A percentile compares a stretch with the other conserved stretches of the same genome.
These are phyloP conservation scores for Setomelanomma holmii DNA, from an alignment of 2,329 filamentous ascomycete species.

Conservation along the genomic window DNA sequence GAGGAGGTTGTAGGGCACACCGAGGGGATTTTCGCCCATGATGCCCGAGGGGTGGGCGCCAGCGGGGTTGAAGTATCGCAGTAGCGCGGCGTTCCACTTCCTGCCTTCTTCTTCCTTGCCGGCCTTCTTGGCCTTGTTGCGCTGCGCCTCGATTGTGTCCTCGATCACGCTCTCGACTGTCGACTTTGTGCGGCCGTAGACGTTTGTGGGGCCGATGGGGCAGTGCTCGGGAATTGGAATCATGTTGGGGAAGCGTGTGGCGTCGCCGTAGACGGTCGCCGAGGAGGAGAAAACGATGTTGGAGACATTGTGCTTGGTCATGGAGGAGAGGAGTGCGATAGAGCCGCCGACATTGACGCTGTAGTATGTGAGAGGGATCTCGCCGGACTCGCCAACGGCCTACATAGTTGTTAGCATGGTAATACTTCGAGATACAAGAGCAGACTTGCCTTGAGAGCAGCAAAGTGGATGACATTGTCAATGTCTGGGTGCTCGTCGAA, in stretches of 20 bases:
- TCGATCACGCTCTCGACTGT: slow-evolving; percentile 91
- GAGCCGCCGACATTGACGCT: slow-evolving; percentile 94
- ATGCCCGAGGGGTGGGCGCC: slow-evolving; percentile 93
- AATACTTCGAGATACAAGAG: no score
- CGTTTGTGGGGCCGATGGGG: slow-evolving; percentile 95
- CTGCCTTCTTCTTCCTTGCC: slow-evolving; percentile 68
- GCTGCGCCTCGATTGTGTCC: slow-evolving; percentile 86
- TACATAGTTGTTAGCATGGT: slow-evolving; percentile 47
- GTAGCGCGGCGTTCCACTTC: slow-evolving; percentile 89
- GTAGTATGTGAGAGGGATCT: slow-evolving; percentile 97
- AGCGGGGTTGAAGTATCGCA: slow-evolving; percentile 98
- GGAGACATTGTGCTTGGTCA: slow-evolving; percentile 87
- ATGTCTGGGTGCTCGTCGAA: slow-evolving; percentile 91
- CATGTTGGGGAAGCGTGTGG: slow-evolving; percentile 95
- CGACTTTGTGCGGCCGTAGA: slow-evolving; percentile 96
- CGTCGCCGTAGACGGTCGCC: slow-evolving; percentile 97
- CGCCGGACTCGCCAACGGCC: slow-evolving; percentile 94
- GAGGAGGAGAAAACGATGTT: slow-evolving; percentile 99
- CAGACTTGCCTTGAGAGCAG: slow-evolving; percentile 83
- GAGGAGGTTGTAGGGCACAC: slow-evolving; percentile 93
- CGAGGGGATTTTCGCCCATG: slow-evolving; percentile 98
- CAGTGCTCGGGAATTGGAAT: slow-evolving; percentile 98
- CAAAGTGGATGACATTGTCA: slow-evolving; percentile 98
- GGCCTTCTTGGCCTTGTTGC: slow-evolving; percentile 80
- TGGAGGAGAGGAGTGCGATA: slow-evolving; percentile 82